Conservation (phyloP, 371 early-diverging fungal genomes). For the Rhizomucor pusillus region DNA sequence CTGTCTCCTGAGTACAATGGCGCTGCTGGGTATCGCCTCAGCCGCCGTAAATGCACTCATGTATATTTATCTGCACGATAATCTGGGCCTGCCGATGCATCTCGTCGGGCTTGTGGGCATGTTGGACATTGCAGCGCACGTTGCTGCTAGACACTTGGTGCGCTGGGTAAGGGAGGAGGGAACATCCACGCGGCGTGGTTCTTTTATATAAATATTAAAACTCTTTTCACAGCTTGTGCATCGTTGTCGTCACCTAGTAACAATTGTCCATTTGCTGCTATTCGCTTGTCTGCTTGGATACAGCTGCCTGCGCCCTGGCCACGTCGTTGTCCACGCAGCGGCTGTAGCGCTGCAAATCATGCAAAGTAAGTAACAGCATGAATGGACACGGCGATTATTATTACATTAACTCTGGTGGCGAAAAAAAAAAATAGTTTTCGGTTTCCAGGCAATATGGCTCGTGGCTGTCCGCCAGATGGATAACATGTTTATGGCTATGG, state of each 20-base stretch:
- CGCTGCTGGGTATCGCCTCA: slow-evolving; percentile 10
- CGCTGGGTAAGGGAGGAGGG: slow-evolving; percentile 1
- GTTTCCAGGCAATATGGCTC: slow-evolving; percentile 16
- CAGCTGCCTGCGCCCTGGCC: slow-evolving; percentile 20
- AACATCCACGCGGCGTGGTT: slow-evolving; percentile 10
- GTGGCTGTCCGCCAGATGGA: slow-evolving; percentile 17
- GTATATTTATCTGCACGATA: slow-evolving; percentile 16
- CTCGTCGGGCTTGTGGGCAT: slow-evolving; percentile 15
- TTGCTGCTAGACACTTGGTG: slow-evolving; percentile 7
- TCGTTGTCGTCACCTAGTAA: slow-evolving; percentile 6
- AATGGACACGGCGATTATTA: neutral
- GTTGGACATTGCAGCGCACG: slow-evolving; percentile 7
- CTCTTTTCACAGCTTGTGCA: slow-evolving; percentile 1
- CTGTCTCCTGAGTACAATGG: neutral
- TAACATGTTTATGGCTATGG: slow-evolving; percentile 7
- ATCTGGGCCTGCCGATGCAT: slow-evolving; percentile 19
- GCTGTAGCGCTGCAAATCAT: slow-evolving; percentile 23
- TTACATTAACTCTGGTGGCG: too few relatives aligned
- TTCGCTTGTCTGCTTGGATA: slow-evolving; percentile 22
- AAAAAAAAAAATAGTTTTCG: slow-evolving; percentile 5
- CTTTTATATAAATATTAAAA: neutral
- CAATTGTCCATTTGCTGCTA: slow-evolving; percentile 13
- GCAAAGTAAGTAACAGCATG: slow-evolving; percentile 27
- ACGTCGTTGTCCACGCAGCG: slow-evolving; percentile 6
- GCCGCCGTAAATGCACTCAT: slow-evolving; percentile 18